Evolutionary conservation across 768 basidiomycete species (phyloP).

Genomic region (Tylopilus intermedius): DNA sequence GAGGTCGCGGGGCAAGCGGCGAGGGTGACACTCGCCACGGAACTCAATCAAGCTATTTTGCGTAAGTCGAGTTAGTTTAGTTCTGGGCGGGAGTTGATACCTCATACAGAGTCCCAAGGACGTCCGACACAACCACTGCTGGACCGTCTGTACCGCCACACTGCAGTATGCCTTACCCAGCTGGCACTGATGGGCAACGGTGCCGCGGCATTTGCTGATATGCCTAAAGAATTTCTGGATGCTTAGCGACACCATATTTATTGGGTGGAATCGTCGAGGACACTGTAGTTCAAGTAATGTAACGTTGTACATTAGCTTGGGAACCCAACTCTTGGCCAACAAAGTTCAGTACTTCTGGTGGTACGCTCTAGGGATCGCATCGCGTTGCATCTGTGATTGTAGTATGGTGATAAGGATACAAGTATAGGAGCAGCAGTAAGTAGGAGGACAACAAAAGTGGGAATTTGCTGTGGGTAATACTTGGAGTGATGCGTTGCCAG

Average conservation of each 20-base stretch:
- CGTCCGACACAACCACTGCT: constrained; percentile 65
- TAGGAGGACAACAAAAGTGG: background rate
- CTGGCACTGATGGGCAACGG: constrained; percentile 71
- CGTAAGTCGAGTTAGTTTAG: constrained; percentile 42
- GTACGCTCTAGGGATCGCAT: background rate
- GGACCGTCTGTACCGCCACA: constrained; percentile 75
- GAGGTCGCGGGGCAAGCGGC: constrained; percentile 67
- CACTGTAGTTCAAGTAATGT: constrained; percentile 12
- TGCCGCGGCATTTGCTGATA: constrained; percentile 75
- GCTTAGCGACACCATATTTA: constrained; percentile 16
- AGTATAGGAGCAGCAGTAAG: constrained; percentile 1
- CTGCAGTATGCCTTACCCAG: constrained; percentile 61
- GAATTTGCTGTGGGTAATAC: constrained; percentile 7
- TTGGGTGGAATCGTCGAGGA: constrained; percentile 7
- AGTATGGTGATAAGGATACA: constrained; percentile 29
- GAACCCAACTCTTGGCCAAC: constrained; percentile 12
- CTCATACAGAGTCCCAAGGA: constrained; percentile 64
- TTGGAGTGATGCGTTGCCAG: constrained; percentile 5
- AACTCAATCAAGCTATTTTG: constrained; percentile 77
- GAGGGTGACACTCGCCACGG: constrained; percentile 61
- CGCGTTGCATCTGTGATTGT: constrained; percentile 8
- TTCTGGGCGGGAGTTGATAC: constrained; percentile 2
- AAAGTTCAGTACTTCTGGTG: background rate
- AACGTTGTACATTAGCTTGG: constrained; percentile 8
- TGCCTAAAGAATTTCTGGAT: constrained; percentile 69